These are phyloP conservation scores for Daedalea quercina DNA, from an alignment of 768 basidiomycete species.

Conservation along the genomic window DNA sequence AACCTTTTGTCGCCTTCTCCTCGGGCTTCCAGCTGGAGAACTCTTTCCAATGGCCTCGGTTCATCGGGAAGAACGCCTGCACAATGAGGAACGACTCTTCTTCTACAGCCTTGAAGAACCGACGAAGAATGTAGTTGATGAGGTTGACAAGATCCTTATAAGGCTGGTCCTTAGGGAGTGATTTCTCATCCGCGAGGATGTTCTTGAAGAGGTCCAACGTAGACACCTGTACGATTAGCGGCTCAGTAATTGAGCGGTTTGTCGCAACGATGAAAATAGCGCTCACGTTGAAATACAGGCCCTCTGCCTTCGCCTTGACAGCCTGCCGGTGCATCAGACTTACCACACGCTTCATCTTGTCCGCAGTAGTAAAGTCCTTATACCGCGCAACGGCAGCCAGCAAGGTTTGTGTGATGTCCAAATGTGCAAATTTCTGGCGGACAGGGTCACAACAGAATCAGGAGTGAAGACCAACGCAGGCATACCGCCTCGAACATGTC, in stretches of 20 bases:
- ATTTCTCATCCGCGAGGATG: conserved; percentile 75
- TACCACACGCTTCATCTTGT: conserved; percentile 88
- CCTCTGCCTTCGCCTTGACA: conserved; percentile 88
- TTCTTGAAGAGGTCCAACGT: conserved; percentile 83
- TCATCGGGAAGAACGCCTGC: conserved; percentile 87
- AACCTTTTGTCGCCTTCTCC: conserved; percentile 29
- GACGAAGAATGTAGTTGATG: conserved; percentile 80
- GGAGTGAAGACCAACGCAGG: conserved; percentile 12
- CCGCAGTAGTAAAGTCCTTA: conserved; percentile 70
- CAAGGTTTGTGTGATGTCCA: conserved; percentile 81
- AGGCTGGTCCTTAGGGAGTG: conserved; percentile 71
- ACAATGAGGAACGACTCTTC: conserved; percentile 84
- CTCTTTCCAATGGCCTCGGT: conserved; percentile 79
- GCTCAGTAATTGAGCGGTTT: neutral
- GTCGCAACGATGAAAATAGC: neutral
- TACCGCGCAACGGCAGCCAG: conserved; percentile 79
- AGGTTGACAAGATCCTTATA: conserved; percentile 79
- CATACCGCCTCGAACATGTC: conserved; percentile 83
- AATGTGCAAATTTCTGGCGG: conserved; percentile 80
- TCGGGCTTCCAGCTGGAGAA: conserved; percentile 72
- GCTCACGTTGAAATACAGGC: conserved; percentile 86
- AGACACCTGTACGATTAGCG: conserved; percentile 59
- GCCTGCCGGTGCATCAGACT: conserved; percentile 87
- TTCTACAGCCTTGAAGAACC: conserved; percentile 89
- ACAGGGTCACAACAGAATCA: conserved; percentile 13